phyloP scores from a whole-genome alignment of 1,284 basidiomycete species.

The Mrakiaceae sp. region DNA sequence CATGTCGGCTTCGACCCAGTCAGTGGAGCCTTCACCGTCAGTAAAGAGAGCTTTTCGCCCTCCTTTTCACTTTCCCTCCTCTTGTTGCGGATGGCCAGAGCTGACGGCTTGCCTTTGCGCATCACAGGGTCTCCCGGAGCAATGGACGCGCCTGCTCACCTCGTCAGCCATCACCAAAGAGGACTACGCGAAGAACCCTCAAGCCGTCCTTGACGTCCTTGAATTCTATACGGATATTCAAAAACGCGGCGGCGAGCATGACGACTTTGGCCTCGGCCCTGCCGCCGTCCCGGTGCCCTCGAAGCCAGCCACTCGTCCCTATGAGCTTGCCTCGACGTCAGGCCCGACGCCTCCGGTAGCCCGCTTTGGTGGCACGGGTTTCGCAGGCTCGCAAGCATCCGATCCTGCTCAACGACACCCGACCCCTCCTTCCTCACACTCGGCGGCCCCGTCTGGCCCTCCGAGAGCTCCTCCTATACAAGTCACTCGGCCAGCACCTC shows the following conservation, averaged over 20 bases:
- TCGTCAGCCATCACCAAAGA: conserved; percentile 95
- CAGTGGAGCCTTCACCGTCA: conserved; percentile 81
- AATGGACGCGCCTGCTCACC: conserved; percentile 91
- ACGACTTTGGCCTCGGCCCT: conserved; percentile 30
- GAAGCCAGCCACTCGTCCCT: conserved; percentile 8
- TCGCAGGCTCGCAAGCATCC: conserved; percentile 45
- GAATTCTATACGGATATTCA: conserved; percentile 98
- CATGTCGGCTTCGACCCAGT: conserved; percentile 96
- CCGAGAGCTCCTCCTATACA: not conserved
- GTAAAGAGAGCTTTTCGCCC: conserved; percentile 22
- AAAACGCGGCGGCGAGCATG: conserved; percentile 74
- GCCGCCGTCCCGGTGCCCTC: conserved; percentile 2
- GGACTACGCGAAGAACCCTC: conserved; percentile 92
- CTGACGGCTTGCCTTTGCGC: too few relatives aligned
- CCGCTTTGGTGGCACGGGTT: conserved; percentile 73
- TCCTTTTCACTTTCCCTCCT: too few relatives aligned
- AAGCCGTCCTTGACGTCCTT: conserved; percentile 91
- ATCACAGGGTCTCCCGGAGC: conserved; percentile 77
- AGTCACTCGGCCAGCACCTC: not conserved
- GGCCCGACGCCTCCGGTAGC: conserved; percentile 40
- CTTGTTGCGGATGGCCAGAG: not conserved
- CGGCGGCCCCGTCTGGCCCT: too few relatives aligned
- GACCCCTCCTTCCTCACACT: not conserved
- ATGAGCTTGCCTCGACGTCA: conserved; percentile 1
- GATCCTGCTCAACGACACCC: conserved; percentile 6